A percentile compares a stretch with the other conserved stretches of the same genome.
phyloP scores from a whole-genome alignment of 495 filamentous ascomycete species.

The Podospora pseudopauciseta region DNA sequence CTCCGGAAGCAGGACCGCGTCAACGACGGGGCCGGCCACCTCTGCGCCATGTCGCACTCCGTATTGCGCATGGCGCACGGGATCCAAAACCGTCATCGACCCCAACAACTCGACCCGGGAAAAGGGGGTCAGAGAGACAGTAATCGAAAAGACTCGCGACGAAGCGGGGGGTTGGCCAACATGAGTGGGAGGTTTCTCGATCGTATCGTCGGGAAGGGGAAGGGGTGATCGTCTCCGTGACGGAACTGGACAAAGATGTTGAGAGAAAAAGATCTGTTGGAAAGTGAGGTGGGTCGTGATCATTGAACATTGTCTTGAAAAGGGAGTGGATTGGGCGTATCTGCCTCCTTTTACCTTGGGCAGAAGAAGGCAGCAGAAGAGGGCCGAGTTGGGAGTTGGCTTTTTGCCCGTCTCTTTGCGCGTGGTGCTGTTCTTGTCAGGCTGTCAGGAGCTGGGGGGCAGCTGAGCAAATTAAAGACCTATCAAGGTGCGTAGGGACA shows the following conservation, averaged over 20 bases:
- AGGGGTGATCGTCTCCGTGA: not conserved
- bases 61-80: conserved; percentile 6
- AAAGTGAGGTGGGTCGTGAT: not conserved
- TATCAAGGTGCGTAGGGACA: too few species aligned
- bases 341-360: too few species aligned
- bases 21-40: not conserved
- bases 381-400: too few species aligned
- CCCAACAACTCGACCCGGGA: not conserved
- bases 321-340: too few species aligned
- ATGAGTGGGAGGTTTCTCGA: not conserved
- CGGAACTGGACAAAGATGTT: not conserved
- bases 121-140: too few species aligned
- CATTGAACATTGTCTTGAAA: too few species aligned
- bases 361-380: too few species aligned
- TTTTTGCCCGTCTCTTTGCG: too few species aligned
- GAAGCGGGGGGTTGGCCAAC: not conserved
- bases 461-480: too few species aligned
- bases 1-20: conserved; percentile 5
- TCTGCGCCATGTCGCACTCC: conserved; percentile 13
- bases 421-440: too few species aligned
- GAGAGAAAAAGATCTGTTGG: not conserved
- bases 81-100: conserved; percentile 4
- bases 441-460: too few species aligned
- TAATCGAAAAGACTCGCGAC: too few species aligned
- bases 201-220: not conserved